phyloP scores from a whole-genome alignment of 2,329 filamentous ascomycete genomes.

The Neoscytalidium dimidiatum region DNA sequence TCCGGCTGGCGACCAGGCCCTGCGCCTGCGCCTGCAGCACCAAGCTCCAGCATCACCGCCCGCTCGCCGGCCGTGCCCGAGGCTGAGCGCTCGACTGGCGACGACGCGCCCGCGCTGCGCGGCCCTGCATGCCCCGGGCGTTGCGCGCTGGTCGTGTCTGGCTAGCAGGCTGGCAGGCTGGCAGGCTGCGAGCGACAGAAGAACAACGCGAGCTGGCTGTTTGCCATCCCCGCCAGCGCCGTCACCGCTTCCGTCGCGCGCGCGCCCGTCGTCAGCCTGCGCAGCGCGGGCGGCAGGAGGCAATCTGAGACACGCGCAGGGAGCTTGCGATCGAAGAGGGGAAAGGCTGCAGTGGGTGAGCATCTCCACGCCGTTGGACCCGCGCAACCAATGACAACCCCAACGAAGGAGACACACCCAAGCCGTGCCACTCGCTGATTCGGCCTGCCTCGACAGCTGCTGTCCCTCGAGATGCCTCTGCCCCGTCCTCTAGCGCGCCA shows the following conservation, averaged over 20 bases:
- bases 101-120: neutral
- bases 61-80: slow-evolving; percentile 6
- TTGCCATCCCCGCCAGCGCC: neutral
- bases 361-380: slow-evolving; percentile 20
- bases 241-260: slow-evolving; percentile 9
- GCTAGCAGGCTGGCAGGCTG: no score
- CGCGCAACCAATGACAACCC: slow-evolving; percentile 21
- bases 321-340: slow-evolving; percentile 15
- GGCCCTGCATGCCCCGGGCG: neutral
- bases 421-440: slow-evolving; percentile 23
- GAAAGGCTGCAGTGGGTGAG: slow-evolving; percentile 17
- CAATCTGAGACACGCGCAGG: slow-evolving; percentile 12
- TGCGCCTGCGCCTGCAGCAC: neutral
- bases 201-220: neutral
- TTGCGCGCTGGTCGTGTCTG: neutral
- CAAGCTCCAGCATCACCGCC: no score
- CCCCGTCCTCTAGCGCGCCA: slow-evolving; percentile 9
- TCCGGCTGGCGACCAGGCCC: slow-evolving; percentile 6
- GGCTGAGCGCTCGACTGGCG: neutral
- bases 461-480: slow-evolving; percentile 4
- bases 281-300: slow-evolving; percentile 1
- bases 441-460: slow-evolving; percentile 19
- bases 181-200: neutral
- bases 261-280: slow-evolving; percentile 11
- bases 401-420: slow-evolving; percentile 13